Evolutionary conservation across 805 yeast species (phyloP), one percentile per base, ranked within the genome.

Genomic region (Ogataea paraovalis): DNA sequence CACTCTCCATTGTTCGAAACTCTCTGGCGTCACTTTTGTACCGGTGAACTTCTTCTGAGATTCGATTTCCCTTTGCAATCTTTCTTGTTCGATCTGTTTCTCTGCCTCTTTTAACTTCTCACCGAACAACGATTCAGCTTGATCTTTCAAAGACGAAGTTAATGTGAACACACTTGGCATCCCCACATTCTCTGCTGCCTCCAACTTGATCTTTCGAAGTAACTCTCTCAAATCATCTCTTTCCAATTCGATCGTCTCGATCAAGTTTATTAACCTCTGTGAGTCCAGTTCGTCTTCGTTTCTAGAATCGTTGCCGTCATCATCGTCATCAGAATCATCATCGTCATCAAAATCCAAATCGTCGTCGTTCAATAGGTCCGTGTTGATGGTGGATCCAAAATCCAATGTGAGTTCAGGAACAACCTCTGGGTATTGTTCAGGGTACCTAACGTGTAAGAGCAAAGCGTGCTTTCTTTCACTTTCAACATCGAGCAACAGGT

Each of bases 31-130:
- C 5, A 92, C 97, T 46, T 85, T 79, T 1, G 98, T 94, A 32
- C 99, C 99, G 37, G 75, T 73, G 68, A 92, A 92, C 67, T 94
- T 94, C 64, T 83, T 84, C 64, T 89, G 96, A 62, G 90, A 97
- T 65, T 84, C 83, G 57, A 73, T 75, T 64, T 94, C 98, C 53
- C 80, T 80, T 20, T 74, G 82, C 44, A 74, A 69, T 18, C 85
- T 67, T 52, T 75, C 77, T 43, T 74, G 71, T 52, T 87, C 89
- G 55, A 82, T 76, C 52, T 68, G 66, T 46, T 74, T 73, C 58
- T 87, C 91, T 33, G 70, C 73, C 5, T 54, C 58, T 14, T 72
- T 69, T 41, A 86, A 71, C 54, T 83, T 82, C n/a, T 72, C 67
- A 25, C 74, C 78, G 59, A 88, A 87, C 53, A 79, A 59, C 21